These are phyloP conservation scores for Tylopilus balloui DNA, from an alignment of 768 basidiomycete species.

Conservation along the genomic window DNA sequence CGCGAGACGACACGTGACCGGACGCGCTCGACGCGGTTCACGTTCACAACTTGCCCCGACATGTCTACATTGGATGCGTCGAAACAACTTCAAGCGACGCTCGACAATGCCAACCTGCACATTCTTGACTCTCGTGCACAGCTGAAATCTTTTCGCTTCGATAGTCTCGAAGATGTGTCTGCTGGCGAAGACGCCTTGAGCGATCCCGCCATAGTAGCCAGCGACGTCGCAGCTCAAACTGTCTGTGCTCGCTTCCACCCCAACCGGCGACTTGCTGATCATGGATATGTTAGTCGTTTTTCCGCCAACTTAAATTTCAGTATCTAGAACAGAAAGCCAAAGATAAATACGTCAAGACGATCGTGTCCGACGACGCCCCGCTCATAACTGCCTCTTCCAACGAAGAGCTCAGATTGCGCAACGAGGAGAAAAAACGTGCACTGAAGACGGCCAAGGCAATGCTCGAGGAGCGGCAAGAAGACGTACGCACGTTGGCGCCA, in stretches of 20 bases:
- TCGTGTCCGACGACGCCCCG: conserved; percentile 82
- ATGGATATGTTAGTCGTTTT: conserved; percentile 47
- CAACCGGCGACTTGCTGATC: conserved; percentile 1
- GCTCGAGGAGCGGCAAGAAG: conserved; percentile 56
- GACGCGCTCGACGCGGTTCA: neutral
- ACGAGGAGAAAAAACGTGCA: conserved; percentile 66
- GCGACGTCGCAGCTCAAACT: conserved; percentile 56
- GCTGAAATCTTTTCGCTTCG: conserved; percentile 27
- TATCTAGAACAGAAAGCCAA: conserved; percentile 91
- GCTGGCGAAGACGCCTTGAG: conserved; percentile 31
- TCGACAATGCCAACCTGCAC: conserved; percentile 24
- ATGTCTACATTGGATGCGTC: conserved; percentile 23
- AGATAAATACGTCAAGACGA: conserved; percentile 80
- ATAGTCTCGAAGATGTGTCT: conserved; percentile 26
- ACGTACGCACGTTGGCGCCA: conserved; percentile 60
- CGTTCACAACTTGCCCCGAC: neutral
- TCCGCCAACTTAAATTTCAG: conserved; percentile 82
- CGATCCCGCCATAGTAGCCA: conserved; percentile 54
- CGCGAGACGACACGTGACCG: conserved; percentile 13
- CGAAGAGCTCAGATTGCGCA: conserved; percentile 52
- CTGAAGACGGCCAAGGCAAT: conserved; percentile 62
- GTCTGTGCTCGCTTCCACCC: conserved; percentile 36
- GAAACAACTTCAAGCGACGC: conserved; percentile 23
- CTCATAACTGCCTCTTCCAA: conserved; percentile 79
- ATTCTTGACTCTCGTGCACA: conserved; percentile 21